A percentile compares a stretch with the other conserved stretches of the same genome.
Conservation (phyloP, 108 stramenopile genomes). For the Nitzschia putrida region DNA sequence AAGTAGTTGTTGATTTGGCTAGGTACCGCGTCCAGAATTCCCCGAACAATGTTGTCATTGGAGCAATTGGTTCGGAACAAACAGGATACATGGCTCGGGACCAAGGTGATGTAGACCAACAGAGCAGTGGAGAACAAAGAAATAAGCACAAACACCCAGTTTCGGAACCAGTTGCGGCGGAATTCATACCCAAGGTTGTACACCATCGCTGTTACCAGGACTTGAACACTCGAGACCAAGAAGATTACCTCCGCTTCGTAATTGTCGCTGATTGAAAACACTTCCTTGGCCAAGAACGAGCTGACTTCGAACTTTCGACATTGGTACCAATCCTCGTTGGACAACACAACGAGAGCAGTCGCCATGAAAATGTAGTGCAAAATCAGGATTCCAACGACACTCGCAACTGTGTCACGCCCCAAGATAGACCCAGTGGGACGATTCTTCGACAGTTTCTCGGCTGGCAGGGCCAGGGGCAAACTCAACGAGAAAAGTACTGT, state of each 20-base stretch:
- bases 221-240: constrained; percentile 58
- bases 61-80: constrained; percentile 61
- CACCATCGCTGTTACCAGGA: constrained; percentile 57
- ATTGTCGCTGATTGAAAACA: constrained; percentile 53
- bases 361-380: constrained; percentile 57
- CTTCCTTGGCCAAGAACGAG: constrained; percentile 31
- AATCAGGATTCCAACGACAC: constrained; percentile 49
- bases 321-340: constrained; percentile 58
- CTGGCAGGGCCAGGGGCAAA: constrained; percentile 55
- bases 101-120: constrained; percentile 34
- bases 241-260: constrained; percentile 59
- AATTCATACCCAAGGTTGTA: constrained; percentile 62
- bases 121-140: constrained; percentile 27
- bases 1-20: constrained; percentile 47
- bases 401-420: constrained; percentile 51
- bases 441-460: constrained; percentile 39
- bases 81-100: constrained; percentile 48
- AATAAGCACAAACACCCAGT: constrained; percentile 54
- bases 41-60: constrained; percentile 47
- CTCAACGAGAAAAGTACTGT: constrained; percentile 55
- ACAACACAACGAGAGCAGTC: constrained; percentile 45
- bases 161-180: constrained; percentile 41
- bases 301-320: constrained; percentile 58
- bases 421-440: constrained; percentile 73
- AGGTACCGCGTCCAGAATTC: constrained; percentile 13